These are phyloP conservation scores for Fusarium circinatum DNA, from an alignment of 2,329 filamentous ascomycete species.

Conservation along the genomic window DNA sequence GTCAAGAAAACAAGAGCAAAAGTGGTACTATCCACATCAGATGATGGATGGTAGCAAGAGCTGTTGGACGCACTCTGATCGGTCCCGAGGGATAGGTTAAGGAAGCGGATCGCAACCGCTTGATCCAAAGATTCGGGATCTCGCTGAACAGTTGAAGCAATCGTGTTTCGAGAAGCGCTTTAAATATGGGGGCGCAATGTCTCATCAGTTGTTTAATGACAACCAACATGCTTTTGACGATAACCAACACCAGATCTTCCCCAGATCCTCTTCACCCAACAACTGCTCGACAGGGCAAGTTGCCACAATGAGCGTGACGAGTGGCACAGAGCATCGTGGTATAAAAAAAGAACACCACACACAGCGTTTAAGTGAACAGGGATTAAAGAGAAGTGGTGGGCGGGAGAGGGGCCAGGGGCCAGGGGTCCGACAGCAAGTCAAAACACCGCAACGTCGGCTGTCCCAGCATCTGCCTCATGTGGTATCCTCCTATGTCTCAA, in stretches of 20 bases:
- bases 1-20: slow-evolving; percentile 1
- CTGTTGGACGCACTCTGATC: slow-evolving; percentile 9
- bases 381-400: slow-evolving; percentile 16
- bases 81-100: slow-evolving; percentile 13
- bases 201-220: slow-evolving; percentile 10
- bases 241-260: slow-evolving; percentile 31
- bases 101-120: slow-evolving; percentile 14
- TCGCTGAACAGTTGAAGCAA: slow-evolving; percentile 7
- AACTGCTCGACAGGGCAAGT: slow-evolving; percentile 3
- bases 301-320: slow-evolving; percentile 11
- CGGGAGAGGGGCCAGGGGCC: slow-evolving; percentile 23
- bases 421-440: slow-evolving; percentile 21
- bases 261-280: slow-evolving; percentile 13
- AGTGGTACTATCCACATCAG: slow-evolving; percentile 2
- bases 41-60: slow-evolving; percentile 4
- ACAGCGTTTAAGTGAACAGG: slow-evolving; percentile 18
- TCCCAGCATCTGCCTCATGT: slow-evolving; percentile 37
- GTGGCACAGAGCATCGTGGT: slow-evolving; percentile 7
- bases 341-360: slow-evolving; percentile 33
- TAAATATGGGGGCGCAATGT: slow-evolving; percentile 14
- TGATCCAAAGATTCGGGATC: slow-evolving; percentile 2
- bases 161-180: slow-evolving; percentile 34
- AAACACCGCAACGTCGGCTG: slow-evolving; percentile 32
- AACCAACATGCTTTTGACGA: slow-evolving; percentile 17
- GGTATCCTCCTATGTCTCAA: slow-evolving; percentile 25